Evolutionary conservation across 495 filamentous ascomycete genomes (phyloP), one percentile per base, ranked within the genome.

Genomic region (Penicillium robsamsonii): DNA sequence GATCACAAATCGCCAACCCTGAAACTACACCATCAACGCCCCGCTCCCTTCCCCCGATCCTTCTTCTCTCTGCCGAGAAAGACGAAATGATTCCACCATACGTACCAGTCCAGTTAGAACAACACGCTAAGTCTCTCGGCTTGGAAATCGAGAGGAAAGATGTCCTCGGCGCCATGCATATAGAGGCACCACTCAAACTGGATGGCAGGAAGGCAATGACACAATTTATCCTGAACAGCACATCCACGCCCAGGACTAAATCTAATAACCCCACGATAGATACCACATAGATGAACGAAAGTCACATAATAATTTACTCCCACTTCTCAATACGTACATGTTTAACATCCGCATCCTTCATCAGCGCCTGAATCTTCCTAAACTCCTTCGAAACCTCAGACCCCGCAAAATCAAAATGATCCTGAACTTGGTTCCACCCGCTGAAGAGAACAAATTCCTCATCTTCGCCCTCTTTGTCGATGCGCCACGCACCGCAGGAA

Each of bases 41-140:
- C 31, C 50, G 15, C 7, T 45, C 46, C 8, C 29, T 70, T 8
- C 71, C 72, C 11, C 67, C 71, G 5, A 69, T 90, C 0, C 73
- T 87, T 8, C 76, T 90, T 5, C 47, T 91, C 12, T 77, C 82
- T 47, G 86, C 86, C 0, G 82, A 76, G 22, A 78, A 79, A 43
- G 88, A 92, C 63, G 87, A 90, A 63, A 73, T 91, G 0, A 84
- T 91, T 3, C 87, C 87, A 4, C 56, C 68, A 31, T 74, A 80
- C 33, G 83, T 87, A 35, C 77, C 75, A 6, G 75, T 75, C 13
- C 66, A 76, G 55, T 71, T 90, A 20, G 72, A 73, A 45, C 22
- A 46, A 7, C 54, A 72, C 9, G 76, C 67, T 15, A 64, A 46
- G 15, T 56, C 67, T 2, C 49, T 79, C 0, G 58, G 57, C 8